Conservation (phyloP, 768 basidiomycete genomes). For the Suillus subluteus region DNA sequence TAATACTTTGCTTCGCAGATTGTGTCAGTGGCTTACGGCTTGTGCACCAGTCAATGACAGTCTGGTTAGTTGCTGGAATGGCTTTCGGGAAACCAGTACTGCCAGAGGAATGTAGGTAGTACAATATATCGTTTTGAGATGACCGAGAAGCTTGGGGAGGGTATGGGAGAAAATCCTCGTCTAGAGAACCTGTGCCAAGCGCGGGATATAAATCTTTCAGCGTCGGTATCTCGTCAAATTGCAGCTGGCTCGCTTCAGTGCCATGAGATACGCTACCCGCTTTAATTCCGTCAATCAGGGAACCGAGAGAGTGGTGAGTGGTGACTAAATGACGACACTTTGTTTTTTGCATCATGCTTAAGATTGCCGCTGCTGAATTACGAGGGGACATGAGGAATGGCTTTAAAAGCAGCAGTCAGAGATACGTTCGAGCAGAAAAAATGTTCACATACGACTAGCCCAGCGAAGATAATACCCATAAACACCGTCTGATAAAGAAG, state of each 20-base stretch:
- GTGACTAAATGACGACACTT: constrained; percentile 26
- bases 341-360: constrained; percentile 26
- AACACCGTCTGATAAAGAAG: constrained; percentile 36
- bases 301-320: constrained; percentile 20
- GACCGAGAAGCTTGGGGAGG: constrained; percentile 16
- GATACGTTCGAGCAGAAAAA: constrained; percentile 29
- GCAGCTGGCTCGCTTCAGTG: constrained; percentile 1
- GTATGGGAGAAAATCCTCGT: constrained; percentile 27
- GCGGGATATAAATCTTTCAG: constrained; percentile 42
- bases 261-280: constrained; percentile 11
- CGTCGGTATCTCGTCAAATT: constrained; percentile 24
- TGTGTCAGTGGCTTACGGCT: constrained; percentile 34
- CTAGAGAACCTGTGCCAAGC: constrained; percentile 36
- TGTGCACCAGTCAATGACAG: constrained; percentile 37
- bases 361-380: constrained; percentile 46
- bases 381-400: constrained; percentile 43
- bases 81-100: constrained; percentile 57
- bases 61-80: constrained; percentile 39
- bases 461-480: constrained; percentile 44
- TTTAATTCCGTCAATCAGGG: constrained; percentile 17
- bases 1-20: neutral
- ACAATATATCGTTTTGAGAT: constrained; percentile 38
- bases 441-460: constrained; percentile 35
- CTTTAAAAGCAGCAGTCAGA: constrained; percentile 26
- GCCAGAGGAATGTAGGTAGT: constrained; percentile 55